Evolutionary conservation across 192 early-diverging fungal species (phyloP).

Genomic region (Coemansia sp.): DNA sequence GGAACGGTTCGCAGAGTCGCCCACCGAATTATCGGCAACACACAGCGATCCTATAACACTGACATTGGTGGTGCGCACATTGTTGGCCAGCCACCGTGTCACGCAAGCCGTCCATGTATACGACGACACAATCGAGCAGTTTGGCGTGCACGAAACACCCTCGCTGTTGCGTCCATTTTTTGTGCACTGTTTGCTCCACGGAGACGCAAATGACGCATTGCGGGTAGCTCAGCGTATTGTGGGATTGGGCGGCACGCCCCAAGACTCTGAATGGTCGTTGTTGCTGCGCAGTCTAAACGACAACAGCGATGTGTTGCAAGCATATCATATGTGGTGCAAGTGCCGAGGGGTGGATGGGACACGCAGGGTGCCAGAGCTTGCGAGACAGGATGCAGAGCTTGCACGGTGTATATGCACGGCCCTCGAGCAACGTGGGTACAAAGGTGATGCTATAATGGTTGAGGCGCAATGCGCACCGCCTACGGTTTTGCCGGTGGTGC

Average conservation of each 20-base stretch:
- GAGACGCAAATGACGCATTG: background rate
- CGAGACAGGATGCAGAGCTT: background rate
- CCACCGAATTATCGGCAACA: slow-evolving; percentile 9
- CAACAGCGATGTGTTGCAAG: background rate
- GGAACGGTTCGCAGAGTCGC: background rate
- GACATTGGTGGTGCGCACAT: slow-evolving; percentile 20
- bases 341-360: background rate
- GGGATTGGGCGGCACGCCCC: slow-evolving; percentile 9
- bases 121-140: slow-evolving; percentile 12
- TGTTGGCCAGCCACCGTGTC: slow-evolving; percentile 23
- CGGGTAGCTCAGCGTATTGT: slow-evolving; percentile 10
- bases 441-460: background rate
- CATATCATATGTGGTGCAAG: background rate
- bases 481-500: too few species aligned
- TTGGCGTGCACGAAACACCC: slow-evolving; percentile 1
- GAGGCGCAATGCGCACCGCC: too few species aligned
- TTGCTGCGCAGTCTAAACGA: slow-evolving; percentile 9
- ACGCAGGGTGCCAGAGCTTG: background rate
- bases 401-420: background rate
- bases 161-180: slow-evolving; percentile 13
- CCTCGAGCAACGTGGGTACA: background rate
- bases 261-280: slow-evolving; percentile 9
- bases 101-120: slow-evolving; percentile 18
- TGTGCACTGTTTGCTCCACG: slow-evolving; percentile 2
- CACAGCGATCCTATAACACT: slow-evolving; percentile 29